Base-by-base conservation (phyloP, 495 filamentous ascomycete species). In the Penicillium mononematosum region DNA sequence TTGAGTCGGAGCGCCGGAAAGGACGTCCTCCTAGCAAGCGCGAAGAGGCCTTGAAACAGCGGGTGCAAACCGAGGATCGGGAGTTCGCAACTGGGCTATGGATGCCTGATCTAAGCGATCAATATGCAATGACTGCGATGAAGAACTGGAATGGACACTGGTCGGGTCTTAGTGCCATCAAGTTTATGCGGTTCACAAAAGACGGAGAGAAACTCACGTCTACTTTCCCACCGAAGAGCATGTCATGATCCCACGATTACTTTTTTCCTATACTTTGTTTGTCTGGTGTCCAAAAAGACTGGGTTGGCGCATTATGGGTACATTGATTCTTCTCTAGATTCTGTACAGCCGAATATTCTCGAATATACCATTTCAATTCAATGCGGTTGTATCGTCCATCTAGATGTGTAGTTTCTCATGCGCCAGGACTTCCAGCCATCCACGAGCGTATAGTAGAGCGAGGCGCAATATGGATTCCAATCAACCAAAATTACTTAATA, bases 41-140 rank as follows among this genome's bases (percentile, higher is more conserved):
- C 51, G 91, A 96, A 65, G 89, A 92, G 68, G 72, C 88, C 5
- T 73, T 98, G 24, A 83, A 80, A 59, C 85, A 92, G 63, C 83
- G 84, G 45, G 85, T 88, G 45, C 78, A 79, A 19, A 74, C 73
- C 19, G 90, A 97, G 60, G 75, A 87, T 61, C 88, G 87, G 65
- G 94, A 98, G 74, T 88, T 90, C 60, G 79, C 84, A 45, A 88
- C 86, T 27, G 94, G 94, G 0, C 96, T 95, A 64, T 90, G 86
- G 81, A 68, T 87, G 60, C 88, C 88, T 1, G 83, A 91, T 56
- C 54, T 90, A 34, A 67, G 74, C 47, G 74, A 86, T 44, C 60
- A 63, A 46, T 74, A 79, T 42, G 87, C 82, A 56, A 53, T 89
- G 39, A 62, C 69, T 50, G 72, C 64, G 52, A 67, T 91, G 55